phyloP scores from a whole-genome alignment of 768 basidiomycete species.

The Mycena leptocephala region DNA sequence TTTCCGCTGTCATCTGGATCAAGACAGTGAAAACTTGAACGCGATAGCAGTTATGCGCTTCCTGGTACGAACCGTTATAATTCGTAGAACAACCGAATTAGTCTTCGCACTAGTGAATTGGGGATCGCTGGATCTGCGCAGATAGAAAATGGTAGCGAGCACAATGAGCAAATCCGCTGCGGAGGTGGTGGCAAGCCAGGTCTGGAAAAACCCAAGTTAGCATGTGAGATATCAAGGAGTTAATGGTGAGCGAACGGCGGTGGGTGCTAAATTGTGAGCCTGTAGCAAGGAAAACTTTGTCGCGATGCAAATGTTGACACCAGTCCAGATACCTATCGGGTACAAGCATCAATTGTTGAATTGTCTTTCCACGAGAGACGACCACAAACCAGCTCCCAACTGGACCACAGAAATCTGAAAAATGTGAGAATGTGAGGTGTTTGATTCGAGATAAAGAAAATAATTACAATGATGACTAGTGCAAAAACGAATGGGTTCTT shows the following conservation, averaged over 20 bases:
- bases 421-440: background rate
- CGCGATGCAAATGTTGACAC: slow-evolving; percentile 2
- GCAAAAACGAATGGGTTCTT: background rate
- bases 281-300: slow-evolving; percentile 21
- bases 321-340: slow-evolving; percentile 25
- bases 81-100: background rate
- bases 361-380: too few species aligned
- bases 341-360: too few species aligned
- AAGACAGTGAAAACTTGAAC: background rate
- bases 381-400: slow-evolving; percentile 9
- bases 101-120: background rate
- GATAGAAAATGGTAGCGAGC: background rate
- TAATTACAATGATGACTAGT: background rate
- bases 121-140: background rate
- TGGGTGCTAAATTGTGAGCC: background rate
- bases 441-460: background rate
- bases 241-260: background rate
- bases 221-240: background rate
- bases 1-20: slow-evolving; percentile 20
- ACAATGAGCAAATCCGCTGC: slow-evolving; percentile 18
- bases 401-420: background rate
- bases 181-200: slow-evolving; percentile 23
- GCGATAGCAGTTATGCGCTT: background rate
- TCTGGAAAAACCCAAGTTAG: background rate
- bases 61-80: background rate